Evolutionary conservation across 192 early-diverging fungal genomes (phyloP), one percentile per base, ranked within the genome.

Genomic region (Umbelopsis isabellina): DNA sequence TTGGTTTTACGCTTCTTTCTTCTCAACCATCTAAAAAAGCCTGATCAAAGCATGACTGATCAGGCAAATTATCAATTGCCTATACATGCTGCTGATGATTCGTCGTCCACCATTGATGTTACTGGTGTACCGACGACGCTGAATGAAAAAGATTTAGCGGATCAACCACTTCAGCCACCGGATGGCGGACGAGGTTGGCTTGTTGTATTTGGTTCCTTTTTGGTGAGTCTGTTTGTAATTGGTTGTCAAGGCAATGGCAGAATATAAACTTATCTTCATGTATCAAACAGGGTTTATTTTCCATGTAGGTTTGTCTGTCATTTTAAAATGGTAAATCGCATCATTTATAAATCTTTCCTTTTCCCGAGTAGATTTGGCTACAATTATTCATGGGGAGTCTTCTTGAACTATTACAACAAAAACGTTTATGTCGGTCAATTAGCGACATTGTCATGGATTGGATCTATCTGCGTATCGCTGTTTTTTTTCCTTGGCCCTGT

Each of bases 321-420:
- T 67, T 67, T 0, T 16, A 58, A 4, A 25, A 3, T 5, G 25
- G 15, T 15, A 23, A 33, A 35, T 33, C 30, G 7, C 21, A 44
- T 48, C 44, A 30, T 58, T 51, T 44, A 44, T 18, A 41, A 50
- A 23, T 2, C 25, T 10, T 20, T n/a, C 1, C 12, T 46, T 77
- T 67, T 66, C 67, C 70, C 7, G 37, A 41, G 5, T 12, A 81
- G 82, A 55, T 74, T 85, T 12, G 84, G 84, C 10, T 73, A 81
- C 45, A 72, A 77, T 73, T 83, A 83, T 47, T 80, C 78, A 2
- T 85, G 78, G 78, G 84, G 84, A 0, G 72, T 85, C 0, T 85
- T 81, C 67, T 72, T 80, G 18, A 79, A 81, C 37, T 76, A 80
- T 11, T 85, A 85, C 52, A 78, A 72, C 20, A 76, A 66, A 18